phyloP scores from a whole-genome alignment of 2,329 filamentous ascomycete species.

The Apiospora koreana region DNA sequence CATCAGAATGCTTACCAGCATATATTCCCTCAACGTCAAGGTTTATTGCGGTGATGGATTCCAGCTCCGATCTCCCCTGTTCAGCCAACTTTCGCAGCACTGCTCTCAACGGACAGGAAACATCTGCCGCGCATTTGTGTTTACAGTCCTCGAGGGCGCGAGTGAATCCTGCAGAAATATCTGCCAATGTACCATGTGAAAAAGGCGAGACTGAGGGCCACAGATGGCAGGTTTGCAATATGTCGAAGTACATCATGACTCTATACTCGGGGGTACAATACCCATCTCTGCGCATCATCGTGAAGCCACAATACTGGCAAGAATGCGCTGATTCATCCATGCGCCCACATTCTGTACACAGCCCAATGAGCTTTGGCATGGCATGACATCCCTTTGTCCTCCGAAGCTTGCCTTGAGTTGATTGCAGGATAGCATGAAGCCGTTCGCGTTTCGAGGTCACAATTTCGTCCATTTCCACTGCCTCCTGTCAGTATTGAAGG shows the following conservation, averaged over 20 bases:
- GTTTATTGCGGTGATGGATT: not conserved
- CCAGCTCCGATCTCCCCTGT: not conserved
- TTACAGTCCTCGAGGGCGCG: not conserved
- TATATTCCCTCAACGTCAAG: not conserved
- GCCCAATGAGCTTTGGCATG: not conserved
- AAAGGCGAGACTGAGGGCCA: not conserved
- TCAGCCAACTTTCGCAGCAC: not conserved
- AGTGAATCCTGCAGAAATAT: not conserved
- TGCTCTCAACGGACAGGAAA: not conserved
- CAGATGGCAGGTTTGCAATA: not conserved
- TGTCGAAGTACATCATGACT: not conserved
- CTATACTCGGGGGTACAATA: not conserved
- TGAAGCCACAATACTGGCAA: not conserved
- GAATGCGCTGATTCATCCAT: accelerated
- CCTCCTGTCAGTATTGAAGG: not conserved
- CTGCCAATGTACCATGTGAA: not conserved
- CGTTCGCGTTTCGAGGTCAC: not conserved
- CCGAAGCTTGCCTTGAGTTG: accelerated
- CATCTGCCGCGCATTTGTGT: not conserved
- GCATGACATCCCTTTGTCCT: not conserved
- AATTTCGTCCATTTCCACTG: not conserved
- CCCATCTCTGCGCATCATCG: not conserved
- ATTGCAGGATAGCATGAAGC: not conserved
- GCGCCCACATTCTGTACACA: not conserved
- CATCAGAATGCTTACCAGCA: too few species aligned